These are phyloP conservation scores for Geotrichum restrictum DNA, from an alignment of 1,139 yeast species.

Conservation along the genomic window DNA sequence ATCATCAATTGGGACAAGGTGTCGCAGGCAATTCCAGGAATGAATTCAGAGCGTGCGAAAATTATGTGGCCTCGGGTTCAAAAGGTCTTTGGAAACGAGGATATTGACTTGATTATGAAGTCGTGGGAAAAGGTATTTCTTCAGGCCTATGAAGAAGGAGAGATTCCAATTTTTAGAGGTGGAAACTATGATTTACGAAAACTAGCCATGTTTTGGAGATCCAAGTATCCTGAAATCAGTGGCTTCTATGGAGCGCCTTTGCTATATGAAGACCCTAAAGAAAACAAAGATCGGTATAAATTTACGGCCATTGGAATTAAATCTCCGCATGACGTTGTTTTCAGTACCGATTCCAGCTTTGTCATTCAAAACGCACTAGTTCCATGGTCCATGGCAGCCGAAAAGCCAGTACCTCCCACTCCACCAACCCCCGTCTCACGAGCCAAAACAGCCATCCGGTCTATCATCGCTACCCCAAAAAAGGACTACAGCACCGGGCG, in stretches of 20 bases:
- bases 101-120: constrained; percentile 50
- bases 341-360: constrained; percentile 6
- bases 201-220: constrained; percentile 57
- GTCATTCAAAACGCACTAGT: constrained; percentile 22
- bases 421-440: constrained; percentile 27
- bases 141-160: constrained; percentile 50
- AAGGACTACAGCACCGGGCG: constrained; percentile 46
- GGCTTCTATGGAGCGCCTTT: constrained; percentile 39
- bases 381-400: constrained; percentile 18
- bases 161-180: constrained; percentile 45
- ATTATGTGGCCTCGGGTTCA: constrained; percentile 63
- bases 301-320: constrained; percentile 10
- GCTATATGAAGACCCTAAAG: constrained; percentile 31
- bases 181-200: constrained; percentile 47
- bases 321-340: constrained; percentile 26
- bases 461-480: constrained; percentile 58
- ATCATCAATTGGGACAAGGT: constrained; percentile 58
- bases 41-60: constrained; percentile 41
- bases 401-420: constrained; percentile 21
- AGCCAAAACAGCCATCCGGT: constrained; percentile 44
- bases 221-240: constrained; percentile 40
- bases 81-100: constrained; percentile 51
- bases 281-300: constrained; percentile 8
- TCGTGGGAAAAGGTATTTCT: constrained; percentile 58
- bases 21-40: constrained; percentile 42